Percentiles rank a stretch among this genome's conserved stretches.
Conservation (phyloP, 2,329 filamentous ascomycete species). For the Teratosphaeria gauchensis region DNA sequence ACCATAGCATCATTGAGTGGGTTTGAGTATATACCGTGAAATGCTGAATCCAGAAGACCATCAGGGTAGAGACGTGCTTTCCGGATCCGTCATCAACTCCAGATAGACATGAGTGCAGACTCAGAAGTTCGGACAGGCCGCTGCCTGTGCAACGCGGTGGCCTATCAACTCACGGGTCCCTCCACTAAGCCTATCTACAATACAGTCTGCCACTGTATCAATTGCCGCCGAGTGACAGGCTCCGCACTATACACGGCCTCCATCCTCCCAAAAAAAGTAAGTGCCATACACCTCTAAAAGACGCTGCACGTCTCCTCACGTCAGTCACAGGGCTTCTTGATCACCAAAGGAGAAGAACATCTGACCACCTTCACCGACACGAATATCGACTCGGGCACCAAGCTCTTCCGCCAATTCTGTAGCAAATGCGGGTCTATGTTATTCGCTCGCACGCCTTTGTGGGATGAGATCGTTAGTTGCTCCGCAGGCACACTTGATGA, state of each 20-base stretch:
- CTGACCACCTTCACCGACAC: slow-evolving; percentile 34
- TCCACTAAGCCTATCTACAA: not conserved
- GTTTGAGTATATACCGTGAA: too few species aligned
- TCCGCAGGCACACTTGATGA: slow-evolving; percentile 16
- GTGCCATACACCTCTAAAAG: not conserved
- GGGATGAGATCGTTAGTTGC: slow-evolving; percentile 14
- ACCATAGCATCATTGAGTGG: too few species aligned
- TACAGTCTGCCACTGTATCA: not conserved
- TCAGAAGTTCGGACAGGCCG: slow-evolving; percentile 18
- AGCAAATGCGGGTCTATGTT: slow-evolving; percentile 27
- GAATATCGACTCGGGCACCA: slow-evolving; percentile 35
- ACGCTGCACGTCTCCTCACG: not conserved
- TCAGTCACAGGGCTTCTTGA: slow-evolving; percentile 28
- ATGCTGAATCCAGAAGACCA: too few species aligned
- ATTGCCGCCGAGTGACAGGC: not conserved
- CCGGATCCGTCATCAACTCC: too few species aligned
- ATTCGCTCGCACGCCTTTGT: slow-evolving; percentile 12
- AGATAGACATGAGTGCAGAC: too few species aligned
- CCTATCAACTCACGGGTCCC: not conserved
- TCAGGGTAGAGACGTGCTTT: too few species aligned
- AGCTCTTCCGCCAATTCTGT: slow-evolving; percentile 35
- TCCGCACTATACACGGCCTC: not conserved
- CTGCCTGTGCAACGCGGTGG: slow-evolving; percentile 36
- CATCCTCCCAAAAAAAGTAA: not conserved
- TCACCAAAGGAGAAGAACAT: slow-evolving; percentile 30